Evolutionary conservation across 2,329 filamentous ascomycete genomes (phyloP).

Genomic region (Cladobotryum mycophilum): DNA sequence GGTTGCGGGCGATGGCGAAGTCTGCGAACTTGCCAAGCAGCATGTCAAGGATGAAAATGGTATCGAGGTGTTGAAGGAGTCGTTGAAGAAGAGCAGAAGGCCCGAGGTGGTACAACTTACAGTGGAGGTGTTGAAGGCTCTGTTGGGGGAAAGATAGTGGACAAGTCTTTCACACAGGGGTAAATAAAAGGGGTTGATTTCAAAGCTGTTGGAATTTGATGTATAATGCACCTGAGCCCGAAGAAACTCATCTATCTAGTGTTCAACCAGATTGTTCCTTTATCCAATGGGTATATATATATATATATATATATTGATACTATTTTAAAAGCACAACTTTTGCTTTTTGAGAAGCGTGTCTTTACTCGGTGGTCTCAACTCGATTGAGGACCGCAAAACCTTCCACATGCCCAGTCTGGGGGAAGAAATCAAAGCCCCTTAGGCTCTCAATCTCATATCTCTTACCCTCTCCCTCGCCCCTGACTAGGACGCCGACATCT

Average conservation of each 20-base stretch:
- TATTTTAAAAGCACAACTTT: too few relatives aligned
- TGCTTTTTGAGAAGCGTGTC: not conserved
- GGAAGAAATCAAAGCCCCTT: constrained; percentile 94
- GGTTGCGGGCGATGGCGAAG: constrained; percentile 57
- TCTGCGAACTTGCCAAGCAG: constrained; percentile 54
- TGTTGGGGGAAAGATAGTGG: constrained; percentile 42
- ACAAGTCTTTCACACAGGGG: not conserved
- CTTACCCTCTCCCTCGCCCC: constrained; percentile 48
- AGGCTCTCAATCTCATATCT: constrained; percentile 85
- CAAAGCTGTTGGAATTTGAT: too few relatives aligned
- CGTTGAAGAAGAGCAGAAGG: constrained; percentile 61
- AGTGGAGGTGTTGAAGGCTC: constrained; percentile 64
- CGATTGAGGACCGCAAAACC: constrained; percentile 60
- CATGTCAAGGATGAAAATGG: constrained; percentile 58
- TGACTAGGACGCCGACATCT: constrained; percentile 82
- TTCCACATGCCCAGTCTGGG: constrained; percentile 70
- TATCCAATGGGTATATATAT: not conserved
- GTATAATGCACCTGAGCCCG: too few relatives aligned
- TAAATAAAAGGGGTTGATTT: too few relatives aligned
- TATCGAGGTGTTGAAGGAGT: constrained; percentile 61
- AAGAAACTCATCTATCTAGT: too few relatives aligned
- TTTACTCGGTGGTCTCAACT: constrained; percentile 32
- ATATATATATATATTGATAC: too few relatives aligned
- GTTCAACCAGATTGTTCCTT: not conserved
- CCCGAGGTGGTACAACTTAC: constrained; percentile 65